These are phyloP conservation scores for Globisporangium sylvaticum DNA, from an alignment of 352 stramenopile species.

Conservation along the genomic window DNA sequence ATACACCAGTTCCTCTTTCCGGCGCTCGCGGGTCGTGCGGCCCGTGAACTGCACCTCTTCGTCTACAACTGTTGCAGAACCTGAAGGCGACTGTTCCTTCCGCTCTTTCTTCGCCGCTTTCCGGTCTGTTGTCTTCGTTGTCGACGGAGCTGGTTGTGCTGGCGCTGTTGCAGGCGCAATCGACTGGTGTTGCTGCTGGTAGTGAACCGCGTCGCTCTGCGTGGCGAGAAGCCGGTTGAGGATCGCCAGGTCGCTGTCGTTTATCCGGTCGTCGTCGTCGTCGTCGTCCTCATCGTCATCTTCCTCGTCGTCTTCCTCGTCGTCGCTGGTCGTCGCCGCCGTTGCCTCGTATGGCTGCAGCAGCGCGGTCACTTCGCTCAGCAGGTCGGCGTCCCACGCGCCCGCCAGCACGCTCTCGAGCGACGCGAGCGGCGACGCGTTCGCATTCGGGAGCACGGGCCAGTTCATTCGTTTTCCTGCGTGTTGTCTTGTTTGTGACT, in stretches of 20 bases:
- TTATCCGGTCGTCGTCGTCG: slow-evolving; percentile 4
- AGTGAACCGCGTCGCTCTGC: background rate
- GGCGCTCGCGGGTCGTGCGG: slow-evolving; percentile 19
- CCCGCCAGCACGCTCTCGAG: background rate
- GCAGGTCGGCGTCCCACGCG: slow-evolving; percentile 13
- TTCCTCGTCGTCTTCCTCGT: background rate
- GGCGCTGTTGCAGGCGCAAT: background rate
- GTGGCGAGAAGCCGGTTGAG: slow-evolving; percentile 13
- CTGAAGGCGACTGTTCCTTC: background rate
- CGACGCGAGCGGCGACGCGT: slow-evolving; percentile 1
- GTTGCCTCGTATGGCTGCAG: background rate
- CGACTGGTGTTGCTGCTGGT: background rate
- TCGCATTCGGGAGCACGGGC: background rate
- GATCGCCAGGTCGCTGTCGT: slow-evolving; percentile 13
- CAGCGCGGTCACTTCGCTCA: slow-evolving; percentile 10
- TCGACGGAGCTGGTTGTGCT: background rate
- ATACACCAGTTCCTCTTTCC: slow-evolving; percentile 27
- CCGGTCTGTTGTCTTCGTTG: background rate
- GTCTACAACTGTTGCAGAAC: background rate
- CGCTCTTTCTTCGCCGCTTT: background rate
- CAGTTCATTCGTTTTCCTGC: background rate
- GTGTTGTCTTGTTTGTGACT: background rate
- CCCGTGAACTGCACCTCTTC: slow-evolving; percentile 10
- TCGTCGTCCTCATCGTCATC: slow-evolving; percentile 4
- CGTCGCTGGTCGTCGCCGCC: background rate